phyloP scores from a whole-genome alignment of 345 rosid genomes.

The Xanthoceras sorbifolium region DNA sequence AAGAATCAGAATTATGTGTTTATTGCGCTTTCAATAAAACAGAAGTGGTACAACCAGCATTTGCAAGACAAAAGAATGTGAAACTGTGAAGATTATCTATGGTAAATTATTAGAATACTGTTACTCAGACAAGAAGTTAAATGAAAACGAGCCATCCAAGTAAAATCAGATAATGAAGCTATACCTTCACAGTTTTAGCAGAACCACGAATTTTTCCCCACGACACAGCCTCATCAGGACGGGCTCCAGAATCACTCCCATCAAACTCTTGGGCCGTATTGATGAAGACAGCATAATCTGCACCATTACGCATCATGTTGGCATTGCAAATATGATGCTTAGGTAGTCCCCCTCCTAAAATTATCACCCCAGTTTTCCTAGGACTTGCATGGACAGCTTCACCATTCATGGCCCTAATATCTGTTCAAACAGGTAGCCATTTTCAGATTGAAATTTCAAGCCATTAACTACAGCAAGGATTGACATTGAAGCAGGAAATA shows the following conservation, averaged over 20 bases:
- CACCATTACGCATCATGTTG: constrained; percentile 96
- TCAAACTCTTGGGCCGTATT: constrained; percentile 95
- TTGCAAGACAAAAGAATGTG: background rate
- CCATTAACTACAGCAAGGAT: background rate
- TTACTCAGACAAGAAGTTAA: background rate
- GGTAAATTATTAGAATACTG: background rate
- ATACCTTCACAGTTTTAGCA: constrained; percentile 86
- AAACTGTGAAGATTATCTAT: background rate
- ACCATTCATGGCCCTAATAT: constrained; percentile 76
- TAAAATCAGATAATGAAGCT: background rate
- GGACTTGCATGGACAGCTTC: constrained; percentile 85
- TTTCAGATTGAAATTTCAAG: constrained; percentile 4
- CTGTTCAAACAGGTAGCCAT: constrained; percentile 36
- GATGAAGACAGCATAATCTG: constrained; percentile 85
- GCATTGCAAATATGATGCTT: constrained; percentile 99
- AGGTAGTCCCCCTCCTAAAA: constrained; percentile 91
- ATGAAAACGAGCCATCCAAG: background rate
- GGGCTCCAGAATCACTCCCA: constrained; percentile 98
- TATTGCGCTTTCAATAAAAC: background rate
- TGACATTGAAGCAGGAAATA: constrained; percentile 4
- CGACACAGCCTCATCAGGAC: constrained; percentile 92
- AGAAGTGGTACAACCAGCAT: background rate
- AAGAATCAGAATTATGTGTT: background rate
- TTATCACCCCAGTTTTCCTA: constrained; percentile 82
- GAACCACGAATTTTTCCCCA: constrained; percentile 91